Evolutionary conservation across 2,329 filamentous ascomycete species (phyloP).

Genomic region (Fusarium phyllophilum): DNA sequence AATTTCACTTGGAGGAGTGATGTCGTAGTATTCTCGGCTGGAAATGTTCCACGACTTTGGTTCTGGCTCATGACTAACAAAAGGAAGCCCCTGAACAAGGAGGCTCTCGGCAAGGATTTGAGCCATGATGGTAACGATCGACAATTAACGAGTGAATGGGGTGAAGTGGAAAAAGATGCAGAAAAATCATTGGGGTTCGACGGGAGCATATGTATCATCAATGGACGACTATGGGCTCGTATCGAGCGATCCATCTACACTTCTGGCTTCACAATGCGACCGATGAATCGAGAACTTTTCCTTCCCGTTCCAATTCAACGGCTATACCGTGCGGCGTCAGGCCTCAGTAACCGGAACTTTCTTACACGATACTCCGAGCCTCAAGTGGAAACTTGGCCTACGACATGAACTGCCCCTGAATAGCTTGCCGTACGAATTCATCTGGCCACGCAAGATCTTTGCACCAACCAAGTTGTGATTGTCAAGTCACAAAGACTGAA

Average conservation of each 20-base stretch:
- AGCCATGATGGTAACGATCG: conserved; percentile 43
- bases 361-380: conserved; percentile 6
- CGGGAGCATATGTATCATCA: conserved; percentile 37
- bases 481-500: conserved; percentile 9
- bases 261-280: conserved; percentile 14
- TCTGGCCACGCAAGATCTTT: conserved; percentile 15
- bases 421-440: conserved; percentile 23
- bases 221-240: conserved; percentile 12
- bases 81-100: conserved; percentile 38
- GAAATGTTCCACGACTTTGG: conserved; percentile 41
- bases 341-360: conserved; percentile 15
- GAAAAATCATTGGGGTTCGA: conserved; percentile 22
- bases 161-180: conserved; percentile 6
- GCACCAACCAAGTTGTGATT: conserved; percentile 8
- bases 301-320: conserved; percentile 21
- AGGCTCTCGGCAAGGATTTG: conserved; percentile 39
- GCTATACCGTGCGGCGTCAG: conserved; percentile 23
- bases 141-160: conserved; percentile 38
- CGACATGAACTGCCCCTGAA: conserved; percentile 19
- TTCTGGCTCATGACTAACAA: conserved; percentile 29
- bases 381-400: conserved; percentile 19
- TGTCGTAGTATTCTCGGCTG: conserved; percentile 45
- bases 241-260: conserved; percentile 13
- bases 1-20: conserved; percentile 49
- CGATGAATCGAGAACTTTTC: conserved; percentile 20